Conservation (phyloP, 164 flowering plant genomes). For the Vitis riparia region DNA sequence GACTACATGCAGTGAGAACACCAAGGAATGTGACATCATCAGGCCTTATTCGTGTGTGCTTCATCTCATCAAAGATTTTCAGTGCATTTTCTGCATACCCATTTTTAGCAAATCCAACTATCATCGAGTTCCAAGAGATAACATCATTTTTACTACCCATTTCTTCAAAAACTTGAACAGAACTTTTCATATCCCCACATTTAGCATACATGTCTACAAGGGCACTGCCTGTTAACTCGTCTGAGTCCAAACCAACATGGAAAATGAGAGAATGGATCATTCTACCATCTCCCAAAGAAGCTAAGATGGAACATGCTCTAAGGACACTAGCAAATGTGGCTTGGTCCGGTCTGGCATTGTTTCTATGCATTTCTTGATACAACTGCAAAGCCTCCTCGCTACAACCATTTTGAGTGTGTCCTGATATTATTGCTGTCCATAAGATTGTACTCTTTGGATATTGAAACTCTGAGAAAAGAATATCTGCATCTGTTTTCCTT, state of each 20-base stretch:
- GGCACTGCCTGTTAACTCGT: slow-evolving; percentile 65
- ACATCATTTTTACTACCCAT: slow-evolving; percentile 52
- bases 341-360: slow-evolving; percentile 65
- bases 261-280: slow-evolving; percentile 65
- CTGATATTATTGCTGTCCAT: slow-evolving; percentile 91
- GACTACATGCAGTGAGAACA: slow-evolving; percentile 85
- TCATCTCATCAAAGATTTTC: slow-evolving; percentile 56
- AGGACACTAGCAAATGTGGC: slow-evolving; percentile 81
- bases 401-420: slow-evolving; percentile 56
- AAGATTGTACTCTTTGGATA: slow-evolving; percentile 46
- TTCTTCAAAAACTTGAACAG: slow-evolving; percentile 63
- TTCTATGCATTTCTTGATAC: slow-evolving; percentile 57
- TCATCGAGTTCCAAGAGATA: slow-evolving; percentile 88
- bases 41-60: slow-evolving; percentile 40
- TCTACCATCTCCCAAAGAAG: slow-evolving; percentile 63
- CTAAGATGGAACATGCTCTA: slow-evolving; percentile 61
- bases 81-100: slow-evolving; percentile 77
- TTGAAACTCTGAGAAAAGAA: slow-evolving; percentile 62
- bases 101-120: slow-evolving; percentile 84
- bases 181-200: slow-evolving; percentile 78
- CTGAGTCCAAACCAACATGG: slow-evolving; percentile 55
- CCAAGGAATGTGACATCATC: slow-evolving; percentile 90
- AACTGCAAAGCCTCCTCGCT: slow-evolving; percentile 53
- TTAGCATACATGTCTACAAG: slow-evolving; percentile 94
- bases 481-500: slow-evolving; percentile 45